phyloP scores from a whole-genome alignment of 345 rosid species.

The Salix brachista region DNA sequence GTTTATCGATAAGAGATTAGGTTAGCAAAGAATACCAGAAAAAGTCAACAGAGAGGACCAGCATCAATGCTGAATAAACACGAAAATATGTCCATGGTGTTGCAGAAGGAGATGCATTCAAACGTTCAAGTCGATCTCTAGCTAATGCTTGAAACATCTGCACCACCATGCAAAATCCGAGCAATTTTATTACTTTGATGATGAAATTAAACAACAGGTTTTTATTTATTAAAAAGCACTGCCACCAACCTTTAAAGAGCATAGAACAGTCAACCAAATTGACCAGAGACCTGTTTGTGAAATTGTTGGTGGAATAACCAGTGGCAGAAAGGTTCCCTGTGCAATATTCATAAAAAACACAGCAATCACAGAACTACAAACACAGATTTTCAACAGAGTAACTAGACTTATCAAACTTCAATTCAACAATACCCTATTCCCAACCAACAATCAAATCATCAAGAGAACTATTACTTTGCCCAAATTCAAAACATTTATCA shows the following conservation, averaged over 20 bases:
- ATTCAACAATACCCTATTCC: neutral
- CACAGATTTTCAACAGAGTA: neutral
- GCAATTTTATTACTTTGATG: neutral
- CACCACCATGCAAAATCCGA: slow-evolving; percentile 4
- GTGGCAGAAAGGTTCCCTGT: slow-evolving; percentile 89
- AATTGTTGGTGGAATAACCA: slow-evolving; percentile 79
- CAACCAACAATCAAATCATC: neutral
- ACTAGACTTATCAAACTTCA: neutral
- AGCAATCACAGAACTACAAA: slow-evolving; percentile 1
- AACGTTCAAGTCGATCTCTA: slow-evolving; percentile 89
- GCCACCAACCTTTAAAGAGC: slow-evolving; percentile 73
- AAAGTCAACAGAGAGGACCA: slow-evolving; percentile 70
- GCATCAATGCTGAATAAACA: slow-evolving; percentile 68
- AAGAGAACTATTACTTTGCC: neutral
- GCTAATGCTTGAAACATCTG: slow-evolving; percentile 99
- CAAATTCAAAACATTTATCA: neutral
- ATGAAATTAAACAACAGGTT: slow-evolving; percentile 15
- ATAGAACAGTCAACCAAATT: slow-evolving; percentile 73
- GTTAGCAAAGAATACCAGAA: slow-evolving; percentile 56
- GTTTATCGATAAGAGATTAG: slow-evolving; percentile 5
- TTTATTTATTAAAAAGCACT: slow-evolving; percentile 2
- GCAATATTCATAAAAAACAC: slow-evolving; percentile 15
- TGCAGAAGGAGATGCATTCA: slow-evolving; percentile 95
- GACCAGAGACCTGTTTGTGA: slow-evolving; percentile 87
- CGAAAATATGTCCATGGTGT: slow-evolving; percentile 85